phyloP scores from a whole-genome alignment of 2,329 filamentous ascomycete genomes.

The Ascochyta lentis region DNA sequence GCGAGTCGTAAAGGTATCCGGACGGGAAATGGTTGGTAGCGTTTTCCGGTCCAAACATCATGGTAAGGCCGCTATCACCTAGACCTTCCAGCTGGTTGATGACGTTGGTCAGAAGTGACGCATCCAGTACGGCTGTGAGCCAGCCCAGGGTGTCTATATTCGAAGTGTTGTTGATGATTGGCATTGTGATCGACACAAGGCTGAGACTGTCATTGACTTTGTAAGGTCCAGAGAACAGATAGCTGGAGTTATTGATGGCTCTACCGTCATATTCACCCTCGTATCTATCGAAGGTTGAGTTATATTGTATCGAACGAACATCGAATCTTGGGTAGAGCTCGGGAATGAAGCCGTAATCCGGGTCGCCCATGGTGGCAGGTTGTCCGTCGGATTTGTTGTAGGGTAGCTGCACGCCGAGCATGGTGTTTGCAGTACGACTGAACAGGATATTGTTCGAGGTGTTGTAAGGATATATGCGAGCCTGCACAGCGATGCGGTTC shows the following conservation, averaged over 20 bases:
- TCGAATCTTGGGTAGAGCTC: conserved; percentile 80
- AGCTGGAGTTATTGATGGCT: conserved; percentile 55
- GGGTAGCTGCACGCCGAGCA: conserved; percentile 66
- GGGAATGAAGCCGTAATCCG: conserved; percentile 70
- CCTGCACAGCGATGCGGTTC: conserved; percentile 67
- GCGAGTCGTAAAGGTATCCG: conserved; percentile 40
- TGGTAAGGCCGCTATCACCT: conserved; percentile 70
- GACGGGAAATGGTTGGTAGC: conserved; percentile 63
- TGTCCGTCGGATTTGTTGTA: conserved; percentile 65
- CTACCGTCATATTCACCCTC: conserved; percentile 54
- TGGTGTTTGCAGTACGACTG: conserved; percentile 56
- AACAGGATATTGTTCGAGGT: conserved; percentile 57
- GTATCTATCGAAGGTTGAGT: conserved; percentile 42
- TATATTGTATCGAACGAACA: conserved; percentile 55
- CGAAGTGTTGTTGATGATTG: conserved; percentile 72
- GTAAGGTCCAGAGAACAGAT: conserved; percentile 78
- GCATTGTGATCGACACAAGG: conserved; percentile 80
- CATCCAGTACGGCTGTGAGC: conserved; percentile 79
- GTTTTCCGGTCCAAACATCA: conserved; percentile 73
- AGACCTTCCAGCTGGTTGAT: conserved; percentile 72
- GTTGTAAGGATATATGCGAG: conserved; percentile 74
- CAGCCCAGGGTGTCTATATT: conserved; percentile 75
- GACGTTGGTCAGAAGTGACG: conserved; percentile 67
- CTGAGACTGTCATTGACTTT: conserved; percentile 75
- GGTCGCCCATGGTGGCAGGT: conserved; percentile 66